Conservation (phyloP, 345 rosid genomes). For the Pistacia atlantica region DNA sequence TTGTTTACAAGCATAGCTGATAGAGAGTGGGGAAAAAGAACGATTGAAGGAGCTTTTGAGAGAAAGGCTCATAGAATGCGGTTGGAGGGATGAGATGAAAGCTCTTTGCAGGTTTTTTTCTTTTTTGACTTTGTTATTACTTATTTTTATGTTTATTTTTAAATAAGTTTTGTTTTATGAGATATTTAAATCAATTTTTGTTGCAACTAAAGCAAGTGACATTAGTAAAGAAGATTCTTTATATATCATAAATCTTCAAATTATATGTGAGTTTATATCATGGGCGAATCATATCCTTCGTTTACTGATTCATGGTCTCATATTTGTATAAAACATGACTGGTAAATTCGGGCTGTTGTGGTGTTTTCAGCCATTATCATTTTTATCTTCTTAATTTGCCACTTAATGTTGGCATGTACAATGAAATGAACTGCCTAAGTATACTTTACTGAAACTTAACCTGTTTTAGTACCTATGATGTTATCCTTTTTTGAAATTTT, state of each 20-base stretch:
- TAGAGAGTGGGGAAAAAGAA: conserved; percentile 79
- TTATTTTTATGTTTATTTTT: neutral
- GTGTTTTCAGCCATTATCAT: no score
- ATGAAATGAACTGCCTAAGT: neutral
- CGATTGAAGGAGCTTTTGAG: conserved; percentile 72
- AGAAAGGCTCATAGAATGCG: conserved; percentile 76
- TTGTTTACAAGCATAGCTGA: conserved; percentile 37
- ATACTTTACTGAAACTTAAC: neutral
- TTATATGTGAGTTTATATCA: no score
- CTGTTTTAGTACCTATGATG: neutral
- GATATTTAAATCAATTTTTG: neutral
- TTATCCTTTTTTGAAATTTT: no score
- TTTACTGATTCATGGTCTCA: neutral
- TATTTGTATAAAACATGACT: neutral
- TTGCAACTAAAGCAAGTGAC: neutral
- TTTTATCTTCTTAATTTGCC: neutral
- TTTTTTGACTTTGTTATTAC: neutral
- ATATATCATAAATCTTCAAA: no score
- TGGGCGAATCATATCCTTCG: neutral
- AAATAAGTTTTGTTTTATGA: neutral
- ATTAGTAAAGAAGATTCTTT: neutral
- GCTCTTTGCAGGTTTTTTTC: conserved; percentile 70
- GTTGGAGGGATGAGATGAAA: conserved; percentile 88
- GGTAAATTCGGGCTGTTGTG: neutral
- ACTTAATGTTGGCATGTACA: neutral